phyloP scores from a whole-genome alignment of 2,329 filamentous ascomycete species.

The Colletotrichum paranaense region DNA sequence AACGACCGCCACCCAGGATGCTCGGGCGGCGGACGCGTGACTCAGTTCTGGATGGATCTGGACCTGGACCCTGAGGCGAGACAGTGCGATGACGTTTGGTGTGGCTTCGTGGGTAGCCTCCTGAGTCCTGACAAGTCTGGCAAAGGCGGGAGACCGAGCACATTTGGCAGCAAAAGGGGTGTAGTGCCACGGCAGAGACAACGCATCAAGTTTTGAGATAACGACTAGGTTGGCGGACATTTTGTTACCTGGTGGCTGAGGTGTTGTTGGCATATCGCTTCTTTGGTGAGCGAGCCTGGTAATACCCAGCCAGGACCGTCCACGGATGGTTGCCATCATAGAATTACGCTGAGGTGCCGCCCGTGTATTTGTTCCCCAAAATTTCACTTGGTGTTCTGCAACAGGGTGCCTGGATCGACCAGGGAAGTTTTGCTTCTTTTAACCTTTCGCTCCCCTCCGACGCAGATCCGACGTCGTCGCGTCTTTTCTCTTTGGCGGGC shows the following conservation, averaged over 20 bases:
- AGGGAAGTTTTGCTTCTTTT: not conserved
- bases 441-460: constrained; percentile 6
- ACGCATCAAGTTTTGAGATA: not conserved
- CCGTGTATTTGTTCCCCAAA: not conserved
- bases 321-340: not conserved
- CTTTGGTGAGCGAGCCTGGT: not conserved
- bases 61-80: constrained; percentile 22
- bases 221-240: not conserved
- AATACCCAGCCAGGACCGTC: not conserved
- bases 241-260: not conserved
- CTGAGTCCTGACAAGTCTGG: constrained; percentile 7
- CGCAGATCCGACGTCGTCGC: not conserved
- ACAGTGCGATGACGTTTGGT: constrained; percentile 32
- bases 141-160: constrained; percentile 14
- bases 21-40: constrained; percentile 14
- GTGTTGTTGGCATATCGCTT: not conserved
- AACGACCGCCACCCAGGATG: not conserved
- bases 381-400: constrained; percentile 1
- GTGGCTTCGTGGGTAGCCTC: constrained; percentile 21
- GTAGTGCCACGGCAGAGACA: not conserved
- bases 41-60: not conserved
- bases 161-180: not conserved
- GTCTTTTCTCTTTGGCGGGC: not conserved
- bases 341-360: not conserved
- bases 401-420: constrained; percentile 3